Conservation (phyloP, 108 stramenopile species). For the Aureococcus anophagefferens region DNA sequence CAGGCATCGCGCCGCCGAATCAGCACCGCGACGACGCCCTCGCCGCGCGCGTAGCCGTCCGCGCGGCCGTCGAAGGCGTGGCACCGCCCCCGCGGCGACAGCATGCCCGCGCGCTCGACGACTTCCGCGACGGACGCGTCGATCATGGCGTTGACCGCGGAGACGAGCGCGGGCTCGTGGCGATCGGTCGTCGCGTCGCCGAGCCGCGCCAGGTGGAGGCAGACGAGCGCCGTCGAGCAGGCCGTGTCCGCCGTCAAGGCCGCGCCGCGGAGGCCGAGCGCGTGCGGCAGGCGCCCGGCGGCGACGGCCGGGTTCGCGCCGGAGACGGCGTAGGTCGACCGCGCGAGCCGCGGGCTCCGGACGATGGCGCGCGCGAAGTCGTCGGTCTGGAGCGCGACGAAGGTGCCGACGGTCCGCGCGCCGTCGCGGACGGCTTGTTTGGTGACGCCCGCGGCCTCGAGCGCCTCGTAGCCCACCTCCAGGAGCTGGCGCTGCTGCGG, state of each 20-base stretch:
- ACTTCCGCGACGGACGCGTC: conserved; percentile 3
- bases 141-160: conserved; percentile 16
- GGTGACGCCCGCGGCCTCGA: too few relatives aligned
- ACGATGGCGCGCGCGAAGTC: too few relatives aligned
- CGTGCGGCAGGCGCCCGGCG: conserved; percentile 14
- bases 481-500: neutral
- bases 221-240: conserved; percentile 23
- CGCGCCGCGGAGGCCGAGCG: conserved; percentile 14
- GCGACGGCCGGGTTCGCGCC: conserved; percentile 5
- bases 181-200: neutral
- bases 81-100: conserved; percentile 11
- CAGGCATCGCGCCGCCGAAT: neutral
- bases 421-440: too few relatives aligned
- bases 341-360: too few relatives aligned
- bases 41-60: too few relatives aligned
- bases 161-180: conserved; percentile 7
- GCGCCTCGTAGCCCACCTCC: too few relatives aligned
- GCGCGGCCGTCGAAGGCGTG: too few relatives aligned
- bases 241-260: conserved; percentile 24
- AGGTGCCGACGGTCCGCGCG: too few relatives aligned
- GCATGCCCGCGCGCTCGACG: conserved; percentile 17
- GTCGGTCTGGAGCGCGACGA: too few relatives aligned
- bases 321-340: too few relatives aligned
- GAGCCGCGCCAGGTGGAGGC: conserved; percentile 13
- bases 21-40: too few relatives aligned